phyloP scores from a whole-genome alignment of 1,139 yeast genomes.

The Zygosaccharomyces sapae region DNA sequence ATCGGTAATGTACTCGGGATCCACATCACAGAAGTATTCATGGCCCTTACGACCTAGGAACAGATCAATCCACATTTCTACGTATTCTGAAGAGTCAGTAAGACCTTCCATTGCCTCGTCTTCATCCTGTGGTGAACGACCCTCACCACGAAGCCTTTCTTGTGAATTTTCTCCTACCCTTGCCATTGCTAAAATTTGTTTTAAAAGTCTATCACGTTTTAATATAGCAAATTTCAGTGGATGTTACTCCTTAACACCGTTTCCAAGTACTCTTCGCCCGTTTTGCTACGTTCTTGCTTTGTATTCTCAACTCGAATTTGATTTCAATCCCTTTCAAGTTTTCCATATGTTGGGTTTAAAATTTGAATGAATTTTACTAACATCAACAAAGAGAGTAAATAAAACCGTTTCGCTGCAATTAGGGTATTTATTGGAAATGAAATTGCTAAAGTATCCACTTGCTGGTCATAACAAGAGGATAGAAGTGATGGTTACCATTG shows the following conservation, averaged over 20 bases:
- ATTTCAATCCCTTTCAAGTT: constrained; percentile 2
- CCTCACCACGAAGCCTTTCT: constrained; percentile 9
- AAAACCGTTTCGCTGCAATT: constrained; percentile 1
- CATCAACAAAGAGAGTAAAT: background rate
- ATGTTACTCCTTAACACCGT: background rate
- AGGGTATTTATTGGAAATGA: constrained; percentile 27
- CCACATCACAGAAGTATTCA: constrained; percentile 93
- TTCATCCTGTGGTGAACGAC: constrained; percentile 12
- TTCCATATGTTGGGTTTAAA: background rate
- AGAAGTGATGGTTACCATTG: constrained; percentile 27
- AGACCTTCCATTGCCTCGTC: constrained; percentile 21
- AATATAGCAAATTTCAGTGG: background rate
- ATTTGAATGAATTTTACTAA: constrained; percentile 1
- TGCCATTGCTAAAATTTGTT: constrained; percentile 3
- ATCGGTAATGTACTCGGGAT: constrained; percentile 87
- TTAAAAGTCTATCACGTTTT: background rate
- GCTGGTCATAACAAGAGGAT: constrained; percentile 21
- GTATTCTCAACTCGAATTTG: background rate
- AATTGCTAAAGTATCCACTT: constrained; percentile 37
- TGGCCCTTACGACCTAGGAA: constrained; percentile 88
- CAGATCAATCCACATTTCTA: constrained; percentile 92
- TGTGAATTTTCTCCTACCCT: constrained; percentile 5
- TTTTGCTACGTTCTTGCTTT: background rate
- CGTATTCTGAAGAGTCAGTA: constrained; percentile 37
- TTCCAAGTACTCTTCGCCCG: background rate